Base-by-base conservation (phyloP, 495 filamentous ascomycete genomes). In the Podospora sp. region DNA sequence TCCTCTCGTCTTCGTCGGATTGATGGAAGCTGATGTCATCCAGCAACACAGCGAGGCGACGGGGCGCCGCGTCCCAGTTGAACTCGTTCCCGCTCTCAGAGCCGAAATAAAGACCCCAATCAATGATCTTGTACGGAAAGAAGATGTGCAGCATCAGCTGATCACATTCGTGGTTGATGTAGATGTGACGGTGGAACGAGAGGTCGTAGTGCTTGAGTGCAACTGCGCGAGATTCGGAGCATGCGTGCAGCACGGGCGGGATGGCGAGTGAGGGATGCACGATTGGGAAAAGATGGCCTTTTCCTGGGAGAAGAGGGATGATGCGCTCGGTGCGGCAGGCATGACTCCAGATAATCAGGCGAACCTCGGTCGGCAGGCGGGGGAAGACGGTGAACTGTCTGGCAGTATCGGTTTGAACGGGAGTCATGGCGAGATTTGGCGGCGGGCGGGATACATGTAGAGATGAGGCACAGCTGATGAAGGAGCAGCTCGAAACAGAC, bases 21-120 rank as follows among this genome's bases (percentile, higher is more conserved):
- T 59, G 56, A 24, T 33, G 5, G 56, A 59, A 59, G 56, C 56
- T 35, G 56, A 35, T 59, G n/a, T 59, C 56, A 24, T 59, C 56
- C n/a, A 59, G 27, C 20, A 59, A n/a, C 5, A 33, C 56, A 11
- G 56, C 56, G 4, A 59, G 56, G 22, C 56, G 56, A 1, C 56
- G 56, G 2, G 56, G 56, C 6, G 56, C 56, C 11, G 3, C 25
- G 22, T 18, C 25, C 56, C 56, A 59, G 56, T 35, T 9, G 56
- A 59, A 59, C 1, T 16, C 7, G 25, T 26, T 3, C 56, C 6
- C 27, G 21, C 4, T n/a, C n/a, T n/a, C n/a, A n/a, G n/a, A 24
- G 27, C 5, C n/a, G 8, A 25, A 20, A 20, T 59, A 59, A 16
- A 59, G 56, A 1, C 3, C 16, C 5, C 5, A 33, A 26, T 59